Percentiles rank a stretch among this genome's conserved stretches.
Evolutionary conservation across 2,329 filamentous ascomycete species (phyloP).

Genomic region (Cladophialophora yegresii): DNA sequence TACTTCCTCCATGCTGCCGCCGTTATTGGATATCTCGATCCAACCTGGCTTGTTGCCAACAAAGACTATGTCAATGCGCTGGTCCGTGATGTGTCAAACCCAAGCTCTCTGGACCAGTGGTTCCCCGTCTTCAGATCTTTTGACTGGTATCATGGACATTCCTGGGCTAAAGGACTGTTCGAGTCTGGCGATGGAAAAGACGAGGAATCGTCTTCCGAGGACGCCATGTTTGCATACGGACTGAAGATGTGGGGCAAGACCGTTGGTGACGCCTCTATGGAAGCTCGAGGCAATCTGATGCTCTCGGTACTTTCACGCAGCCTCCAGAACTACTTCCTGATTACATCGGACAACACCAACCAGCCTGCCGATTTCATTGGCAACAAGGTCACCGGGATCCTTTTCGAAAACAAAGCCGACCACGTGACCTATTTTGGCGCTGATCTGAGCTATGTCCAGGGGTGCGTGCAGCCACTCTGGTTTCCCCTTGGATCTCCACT

Average conservation of each 20-base stretch:
- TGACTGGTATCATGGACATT: slow-evolving; percentile 94
- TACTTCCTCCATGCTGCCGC: slow-evolving; percentile 89
- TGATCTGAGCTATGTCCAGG: slow-evolving; percentile 70
- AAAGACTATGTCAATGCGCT: slow-evolving; percentile 79
- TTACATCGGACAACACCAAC: slow-evolving; percentile 67
- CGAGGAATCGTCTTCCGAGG: slow-evolving; percentile 82
- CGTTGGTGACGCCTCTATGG: slow-evolving; percentile 74
- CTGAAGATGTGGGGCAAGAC: slow-evolving; percentile 92
- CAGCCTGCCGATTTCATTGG: slow-evolving; percentile 75
- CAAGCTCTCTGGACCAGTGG: slow-evolving; percentile 66
- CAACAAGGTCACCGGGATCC: slow-evolving; percentile 70
- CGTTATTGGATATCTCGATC: slow-evolving; percentile 77
- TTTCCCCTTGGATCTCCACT: slow-evolving; percentile 27
- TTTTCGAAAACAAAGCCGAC: slow-evolving; percentile 95
- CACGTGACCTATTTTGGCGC: slow-evolving; percentile 86
- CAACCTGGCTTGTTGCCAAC: slow-evolving; percentile 71
- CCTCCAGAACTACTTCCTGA: slow-evolving; percentile 79
- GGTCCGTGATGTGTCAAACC: slow-evolving; percentile 81
- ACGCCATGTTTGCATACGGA: slow-evolving; percentile 81
- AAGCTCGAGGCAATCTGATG: slow-evolving; percentile 81
- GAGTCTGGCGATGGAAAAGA: slow-evolving; percentile 58
- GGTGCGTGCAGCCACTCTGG: slow-evolving; percentile 40
- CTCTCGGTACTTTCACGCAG: slow-evolving; percentile 74
- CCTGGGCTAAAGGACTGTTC: slow-evolving; percentile 72
- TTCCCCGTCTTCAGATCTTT: slow-evolving; percentile 84